Conservation (phyloP, 495 filamentous ascomycete genomes). For the Extremus antarcticus region DNA sequence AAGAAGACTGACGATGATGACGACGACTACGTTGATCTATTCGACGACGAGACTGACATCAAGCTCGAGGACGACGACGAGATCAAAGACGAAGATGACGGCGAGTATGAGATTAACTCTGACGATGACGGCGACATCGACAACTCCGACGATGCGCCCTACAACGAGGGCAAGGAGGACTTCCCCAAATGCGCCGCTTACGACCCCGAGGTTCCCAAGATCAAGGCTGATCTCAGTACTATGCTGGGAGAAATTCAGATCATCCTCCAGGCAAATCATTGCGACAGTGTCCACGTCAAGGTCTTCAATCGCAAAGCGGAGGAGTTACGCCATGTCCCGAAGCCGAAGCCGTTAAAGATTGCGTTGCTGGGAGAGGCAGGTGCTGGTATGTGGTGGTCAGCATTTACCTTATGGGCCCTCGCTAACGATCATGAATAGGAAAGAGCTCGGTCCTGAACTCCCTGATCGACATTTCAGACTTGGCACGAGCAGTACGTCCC, state of each 20-base stretch:
- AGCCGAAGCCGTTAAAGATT: slow-evolving; percentile 3
- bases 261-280: not conserved
- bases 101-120: not conserved
- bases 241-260: not conserved
- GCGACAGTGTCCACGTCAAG: not conserved
- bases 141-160: not conserved
- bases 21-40: not conserved
- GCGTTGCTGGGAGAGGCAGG: slow-evolving; percentile 10
- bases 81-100: not conserved
- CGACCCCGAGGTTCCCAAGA: not conserved
- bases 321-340: not conserved
- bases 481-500: slow-evolving; percentile 12
- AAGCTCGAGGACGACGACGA: not conserved
- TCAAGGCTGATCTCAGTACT: not conserved
- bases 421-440: too few species aligned
- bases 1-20: not conserved
- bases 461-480: slow-evolving; percentile 4
- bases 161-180: slow-evolving; percentile 2
- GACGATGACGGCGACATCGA: not conserved
- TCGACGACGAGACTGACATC: not conserved
- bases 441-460: slow-evolving; percentile 11
- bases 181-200: slow-evolving; percentile 7
- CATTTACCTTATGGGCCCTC: not conserved
- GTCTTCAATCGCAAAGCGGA: not conserved
- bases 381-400: not conserved